Evolutionary conservation across 192 early-diverging fungal species (phyloP).

Genomic region (Cladochytrium replicatum): DNA sequence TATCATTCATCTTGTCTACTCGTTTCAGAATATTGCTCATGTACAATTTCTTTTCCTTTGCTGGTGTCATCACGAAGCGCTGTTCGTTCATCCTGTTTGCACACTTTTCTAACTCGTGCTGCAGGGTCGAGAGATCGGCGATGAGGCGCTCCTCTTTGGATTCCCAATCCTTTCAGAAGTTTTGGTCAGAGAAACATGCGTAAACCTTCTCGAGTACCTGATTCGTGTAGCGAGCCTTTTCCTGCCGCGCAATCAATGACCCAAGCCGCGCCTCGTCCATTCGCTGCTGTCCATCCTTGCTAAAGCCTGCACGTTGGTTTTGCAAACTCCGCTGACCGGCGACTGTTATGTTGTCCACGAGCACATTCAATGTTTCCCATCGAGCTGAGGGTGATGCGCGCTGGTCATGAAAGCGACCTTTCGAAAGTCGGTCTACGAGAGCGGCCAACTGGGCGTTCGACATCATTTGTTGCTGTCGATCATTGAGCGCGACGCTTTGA

Average conservation of each 20-base stretch:
- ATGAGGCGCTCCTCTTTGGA: constrained; percentile 20
- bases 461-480: constrained; percentile 23
- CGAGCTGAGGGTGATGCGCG: not conserved
- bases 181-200: not conserved
- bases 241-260: constrained; percentile 17
- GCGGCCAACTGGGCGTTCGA: constrained; percentile 22
- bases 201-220: too few species aligned
- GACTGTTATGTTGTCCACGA: constrained; percentile 27
- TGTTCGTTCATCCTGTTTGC: constrained; percentile 15
- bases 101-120: constrained; percentile 4
- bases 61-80: constrained; percentile 12
- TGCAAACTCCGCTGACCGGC: constrained; percentile 22
- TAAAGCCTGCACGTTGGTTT: constrained; percentile 20
- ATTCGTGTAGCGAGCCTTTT: constrained; percentile 19
- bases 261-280: constrained; percentile 22
- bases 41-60: constrained; percentile 18
- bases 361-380: constrained; percentile 9
- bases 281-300: constrained; percentile 7
- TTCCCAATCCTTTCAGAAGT: constrained; percentile 14
- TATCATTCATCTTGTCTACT: constrained; percentile 6
- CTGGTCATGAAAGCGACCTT: constrained; percentile 16
- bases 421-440: constrained; percentile 20
- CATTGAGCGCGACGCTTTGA: constrained; percentile 19
- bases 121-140: constrained; percentile 12
- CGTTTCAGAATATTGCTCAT: constrained; percentile 3